phyloP scores from a whole-genome alignment of 768 basidiomycete species.

The Guyanaporus albipodus region DNA sequence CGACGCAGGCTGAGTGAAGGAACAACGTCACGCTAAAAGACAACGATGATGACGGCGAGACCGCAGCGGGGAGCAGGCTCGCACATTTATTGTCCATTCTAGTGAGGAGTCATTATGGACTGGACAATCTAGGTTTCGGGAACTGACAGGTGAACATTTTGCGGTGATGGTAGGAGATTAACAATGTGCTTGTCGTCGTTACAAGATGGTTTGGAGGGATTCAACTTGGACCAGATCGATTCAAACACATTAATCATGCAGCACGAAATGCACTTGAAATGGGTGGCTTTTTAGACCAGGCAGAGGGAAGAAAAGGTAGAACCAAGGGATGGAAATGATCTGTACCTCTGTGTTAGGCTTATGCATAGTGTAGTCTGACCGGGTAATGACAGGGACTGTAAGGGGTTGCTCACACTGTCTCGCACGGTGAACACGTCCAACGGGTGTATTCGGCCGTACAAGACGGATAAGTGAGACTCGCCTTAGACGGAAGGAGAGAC shows the following conservation, averaged over 20 bases:
- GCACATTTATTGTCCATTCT: conserved; percentile 90
- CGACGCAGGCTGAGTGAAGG: neutral
- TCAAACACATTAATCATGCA: conserved; percentile 93
- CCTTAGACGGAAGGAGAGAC: too few species aligned
- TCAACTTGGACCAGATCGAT: conserved; percentile 83
- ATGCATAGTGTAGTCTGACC: too few species aligned
- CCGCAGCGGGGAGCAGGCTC: conserved; percentile 85
- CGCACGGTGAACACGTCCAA: too few species aligned
- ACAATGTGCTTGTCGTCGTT: conserved; percentile 85
- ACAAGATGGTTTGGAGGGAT: conserved; percentile 94
- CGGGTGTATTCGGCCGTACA: too few species aligned
- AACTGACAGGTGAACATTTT: neutral
- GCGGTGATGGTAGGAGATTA: conserved; percentile 52
- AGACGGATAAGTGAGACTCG: too few species aligned
- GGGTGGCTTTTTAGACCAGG: conserved; percentile 76
- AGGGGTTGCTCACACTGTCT: too few species aligned
- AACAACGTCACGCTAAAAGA: conserved; percentile 42
- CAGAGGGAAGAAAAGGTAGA: conserved; percentile 27
- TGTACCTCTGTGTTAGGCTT: neutral
- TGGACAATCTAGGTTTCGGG: neutral
- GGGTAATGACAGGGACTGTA: too few species aligned
- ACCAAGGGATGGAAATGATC: conserved; percentile 28
- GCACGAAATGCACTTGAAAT: conserved; percentile 86
- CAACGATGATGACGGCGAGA: conserved; percentile 94
- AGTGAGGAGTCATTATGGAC: conserved; percentile 37